A percentile compares a stretch with the other conserved stretches of the same genome.
Conservation (phyloP, 441 rosid species). For the Gossypium gossypioides region DNA sequence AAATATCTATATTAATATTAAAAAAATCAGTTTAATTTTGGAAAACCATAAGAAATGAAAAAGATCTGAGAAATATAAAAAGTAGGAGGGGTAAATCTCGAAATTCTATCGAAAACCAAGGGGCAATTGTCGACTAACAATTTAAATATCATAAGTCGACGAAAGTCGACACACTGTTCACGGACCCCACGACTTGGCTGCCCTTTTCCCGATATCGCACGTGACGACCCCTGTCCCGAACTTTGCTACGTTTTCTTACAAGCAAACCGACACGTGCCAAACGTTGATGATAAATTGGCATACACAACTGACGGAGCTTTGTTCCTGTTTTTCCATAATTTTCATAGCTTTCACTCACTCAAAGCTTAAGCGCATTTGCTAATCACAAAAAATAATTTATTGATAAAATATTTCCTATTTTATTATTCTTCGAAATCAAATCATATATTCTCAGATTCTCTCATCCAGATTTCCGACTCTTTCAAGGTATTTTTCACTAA, state of each 20-base stretch:
- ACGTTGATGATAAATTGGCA: constrained; percentile 25
- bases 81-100: neutral
- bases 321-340: constrained; percentile 7
- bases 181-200: constrained; percentile 16
- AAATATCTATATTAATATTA: too few relatives aligned
- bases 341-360: neutral
- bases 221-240: constrained; percentile 20
- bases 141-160: constrained; percentile 16
- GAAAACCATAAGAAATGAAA: neutral
- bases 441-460: neutral
- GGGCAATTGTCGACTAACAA: neutral
- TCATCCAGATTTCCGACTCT: neutral
- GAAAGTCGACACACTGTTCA: neutral
- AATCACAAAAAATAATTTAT: neutral
- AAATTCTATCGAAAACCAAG: neutral
- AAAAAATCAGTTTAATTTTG: neutral
- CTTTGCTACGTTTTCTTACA: constrained; percentile 32
- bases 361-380: neutral
- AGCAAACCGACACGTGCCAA: constrained; percentile 21
- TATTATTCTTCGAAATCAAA: constrained; percentile 5
- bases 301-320: neutral
- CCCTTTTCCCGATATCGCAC: constrained; percentile 14
- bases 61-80: neutral
- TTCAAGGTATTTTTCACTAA: neutral
- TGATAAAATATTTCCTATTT: neutral